These are phyloP conservation scores for Mucor saturninus DNA, from an alignment of 371 early-diverging fungal genomes.

Conservation along the genomic window DNA sequence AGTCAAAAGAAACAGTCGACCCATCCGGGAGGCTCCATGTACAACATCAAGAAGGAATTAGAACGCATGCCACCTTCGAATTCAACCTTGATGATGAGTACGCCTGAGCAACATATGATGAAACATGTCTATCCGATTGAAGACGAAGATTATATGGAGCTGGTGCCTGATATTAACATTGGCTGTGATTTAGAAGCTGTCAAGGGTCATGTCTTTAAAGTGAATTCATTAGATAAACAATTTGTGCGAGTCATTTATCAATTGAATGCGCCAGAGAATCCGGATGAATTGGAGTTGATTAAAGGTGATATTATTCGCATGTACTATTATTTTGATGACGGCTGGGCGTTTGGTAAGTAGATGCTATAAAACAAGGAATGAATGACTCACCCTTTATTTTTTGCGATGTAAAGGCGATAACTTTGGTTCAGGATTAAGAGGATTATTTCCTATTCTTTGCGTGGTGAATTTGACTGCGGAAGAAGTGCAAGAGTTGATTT, in stretches of 20 bases:
- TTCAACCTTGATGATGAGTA: slow-evolving; percentile 8
- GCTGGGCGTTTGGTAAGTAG: slow-evolving; percentile 67
- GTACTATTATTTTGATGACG: slow-evolving; percentile 62
- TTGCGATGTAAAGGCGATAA: slow-evolving; percentile 30
- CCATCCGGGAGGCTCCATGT: slow-evolving; percentile 5
- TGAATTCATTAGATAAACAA: slow-evolving; percentile 26
- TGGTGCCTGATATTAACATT: slow-evolving; percentile 23
- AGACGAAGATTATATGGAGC: slow-evolving; percentile 28
- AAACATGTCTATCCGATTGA: slow-evolving; percentile 23
- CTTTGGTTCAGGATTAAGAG: slow-evolving; percentile 29
- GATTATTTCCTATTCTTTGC: slow-evolving; percentile 33
- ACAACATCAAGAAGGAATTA: slow-evolving; percentile 10
- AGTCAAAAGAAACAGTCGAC: slow-evolving; percentile 18
- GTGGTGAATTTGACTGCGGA: slow-evolving; percentile 23
- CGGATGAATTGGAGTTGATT: slow-evolving; percentile 68
- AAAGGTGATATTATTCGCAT: slow-evolving; percentile 68
- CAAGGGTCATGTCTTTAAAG: slow-evolving; percentile 28
- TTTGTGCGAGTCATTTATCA: slow-evolving; percentile 25
- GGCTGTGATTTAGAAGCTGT: slow-evolving; percentile 13
- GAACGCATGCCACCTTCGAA: slow-evolving; percentile 9
- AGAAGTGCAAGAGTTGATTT: slow-evolving; percentile 25
- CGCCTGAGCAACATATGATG: slow-evolving; percentile 20
- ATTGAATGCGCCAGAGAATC: slow-evolving; percentile 34
- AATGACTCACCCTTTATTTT: neutral
- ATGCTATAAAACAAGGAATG: neutral